phyloP scores from a whole-genome alignment of 1,139 yeast species.

The Nakaseomyces nivariensis region DNA sequence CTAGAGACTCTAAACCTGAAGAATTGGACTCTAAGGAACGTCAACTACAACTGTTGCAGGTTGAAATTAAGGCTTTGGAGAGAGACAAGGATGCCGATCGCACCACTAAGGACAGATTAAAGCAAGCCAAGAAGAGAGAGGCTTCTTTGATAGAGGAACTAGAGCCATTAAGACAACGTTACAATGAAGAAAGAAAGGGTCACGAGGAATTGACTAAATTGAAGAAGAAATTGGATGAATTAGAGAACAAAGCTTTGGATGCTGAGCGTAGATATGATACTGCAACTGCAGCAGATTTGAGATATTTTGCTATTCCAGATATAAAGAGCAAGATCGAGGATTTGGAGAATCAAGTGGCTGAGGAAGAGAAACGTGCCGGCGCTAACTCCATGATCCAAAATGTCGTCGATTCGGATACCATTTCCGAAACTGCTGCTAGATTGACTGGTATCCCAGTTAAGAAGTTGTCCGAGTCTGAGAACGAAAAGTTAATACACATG shows the following conservation, averaged over 20 bases:
- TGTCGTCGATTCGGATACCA: slow-evolving; percentile 86
- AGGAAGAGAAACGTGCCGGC: slow-evolving; percentile 57
- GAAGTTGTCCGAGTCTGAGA: slow-evolving; percentile 91
- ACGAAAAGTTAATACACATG: slow-evolving; percentile 86
- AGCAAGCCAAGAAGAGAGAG: slow-evolving; percentile 63
- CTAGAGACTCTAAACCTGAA: slow-evolving; percentile 96
- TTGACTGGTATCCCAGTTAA: slow-evolving; percentile 98
- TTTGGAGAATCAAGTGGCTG: slow-evolving; percentile 67
- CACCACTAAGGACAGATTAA: slow-evolving; percentile 77
- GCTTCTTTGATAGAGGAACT: slow-evolving; percentile 81
- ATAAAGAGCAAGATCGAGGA: slow-evolving; percentile 64
- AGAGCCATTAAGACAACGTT: slow-evolving; percentile 77
- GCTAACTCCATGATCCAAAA: slow-evolving; percentile 65
- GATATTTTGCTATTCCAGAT: slow-evolving; percentile 96
- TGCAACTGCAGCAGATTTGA: slow-evolving; percentile 87
- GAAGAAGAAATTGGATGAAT: slow-evolving; percentile 82
- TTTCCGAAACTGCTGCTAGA: slow-evolving; percentile 94
- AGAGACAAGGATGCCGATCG: slow-evolving; percentile 89
- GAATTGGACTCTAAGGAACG: slow-evolving; percentile 90
- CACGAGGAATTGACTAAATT: slow-evolving; percentile 85
- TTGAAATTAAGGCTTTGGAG: slow-evolving; percentile 92
- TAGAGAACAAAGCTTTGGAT: slow-evolving; percentile 85
- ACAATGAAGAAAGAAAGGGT: slow-evolving; percentile 79
- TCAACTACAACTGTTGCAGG: slow-evolving; percentile 80
- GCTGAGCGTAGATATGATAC: slow-evolving; percentile 97